Evolutionary conservation across 805 yeast genomes (phyloP).

Genomic region (Ogataea nakhonphanomensis): DNA sequence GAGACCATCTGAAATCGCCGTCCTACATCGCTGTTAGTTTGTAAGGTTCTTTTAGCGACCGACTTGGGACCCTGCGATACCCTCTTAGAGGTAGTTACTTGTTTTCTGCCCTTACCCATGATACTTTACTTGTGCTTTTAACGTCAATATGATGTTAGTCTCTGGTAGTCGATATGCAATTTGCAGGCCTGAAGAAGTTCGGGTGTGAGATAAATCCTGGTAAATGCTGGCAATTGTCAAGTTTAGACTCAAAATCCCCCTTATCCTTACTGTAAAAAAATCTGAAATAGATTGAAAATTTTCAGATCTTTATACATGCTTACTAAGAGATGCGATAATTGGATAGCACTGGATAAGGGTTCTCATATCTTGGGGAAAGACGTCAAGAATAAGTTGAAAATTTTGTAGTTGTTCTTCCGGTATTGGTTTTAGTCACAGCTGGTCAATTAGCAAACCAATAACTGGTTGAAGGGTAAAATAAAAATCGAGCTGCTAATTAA

Average conservation of each 20-base stretch:
- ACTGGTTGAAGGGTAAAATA: too few relatives aligned
- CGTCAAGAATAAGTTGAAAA: too few relatives aligned
- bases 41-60: too few relatives aligned
- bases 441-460: too few relatives aligned
- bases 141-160: background rate
- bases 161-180: background rate
- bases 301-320: constrained; percentile 13
- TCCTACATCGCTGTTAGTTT: too few relatives aligned
- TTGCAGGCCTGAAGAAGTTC: background rate
- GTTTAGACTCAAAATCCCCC: constrained; percentile 3
- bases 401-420: too few relatives aligned
- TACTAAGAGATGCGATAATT: constrained; percentile 1
- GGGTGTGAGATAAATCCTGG: too few relatives aligned
- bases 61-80: constrained; percentile 31
- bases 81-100: constrained; percentile 23
- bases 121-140: background rate
- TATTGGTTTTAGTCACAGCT: too few relatives aligned
- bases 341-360: background rate
- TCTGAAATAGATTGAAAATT: constrained; percentile 16
- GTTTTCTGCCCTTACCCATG: constrained; percentile 33
- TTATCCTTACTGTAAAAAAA: constrained; percentile 9
- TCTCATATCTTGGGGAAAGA: background rate
- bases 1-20: constrained; percentile 29
- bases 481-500: too few relatives aligned
- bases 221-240: background rate